Conservation (phyloP, 2,329 filamentous ascomycete genomes). For the Talaromyces sp. region DNA sequence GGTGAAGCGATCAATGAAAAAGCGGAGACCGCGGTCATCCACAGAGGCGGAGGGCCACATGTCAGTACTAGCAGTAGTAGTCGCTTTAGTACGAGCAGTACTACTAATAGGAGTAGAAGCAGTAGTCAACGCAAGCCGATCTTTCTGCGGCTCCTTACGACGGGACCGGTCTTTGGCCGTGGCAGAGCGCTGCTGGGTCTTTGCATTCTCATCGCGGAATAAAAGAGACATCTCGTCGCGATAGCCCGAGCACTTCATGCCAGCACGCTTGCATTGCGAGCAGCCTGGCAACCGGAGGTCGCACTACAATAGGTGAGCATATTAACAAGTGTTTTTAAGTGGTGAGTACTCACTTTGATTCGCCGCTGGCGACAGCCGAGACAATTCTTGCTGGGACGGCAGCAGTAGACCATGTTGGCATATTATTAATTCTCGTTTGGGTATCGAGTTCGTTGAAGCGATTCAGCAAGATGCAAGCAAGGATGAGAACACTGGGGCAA, state of each 20-base stretch:
- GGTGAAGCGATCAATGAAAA: conserved; percentile 19
- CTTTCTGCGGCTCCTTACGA: background rate
- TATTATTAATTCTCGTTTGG: conserved; percentile 11
- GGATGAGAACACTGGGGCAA: too few species aligned
- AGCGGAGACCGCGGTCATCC: conserved; percentile 18
- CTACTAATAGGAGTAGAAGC: too few species aligned
- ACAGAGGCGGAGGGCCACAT: conserved; percentile 3
- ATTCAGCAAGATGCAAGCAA: too few species aligned
- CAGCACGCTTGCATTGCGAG: conserved; percentile 25
- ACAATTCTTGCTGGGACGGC: conserved; percentile 20
- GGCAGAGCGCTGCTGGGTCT: conserved; percentile 16
- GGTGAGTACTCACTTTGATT: conserved; percentile 17
- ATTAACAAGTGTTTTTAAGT: background rate
- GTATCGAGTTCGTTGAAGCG: conserved; percentile 12
- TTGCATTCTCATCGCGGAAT: conserved; percentile 26
- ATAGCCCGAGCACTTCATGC: conserved; percentile 25
- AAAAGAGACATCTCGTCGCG: conserved; percentile 21
- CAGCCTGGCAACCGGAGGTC: conserved; percentile 22
- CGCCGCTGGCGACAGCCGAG: conserved; percentile 20
- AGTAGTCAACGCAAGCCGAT: background rate
- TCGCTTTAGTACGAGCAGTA: too few species aligned
- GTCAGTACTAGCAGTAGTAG: too few species aligned
- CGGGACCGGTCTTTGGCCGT: conserved; percentile 16
- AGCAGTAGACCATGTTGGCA: conserved; percentile 18
- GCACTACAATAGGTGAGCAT: conserved; percentile 16